Base-by-base conservation (phyloP, 1,284 basidiomycete genomes). In the Microbotryum intermedium region DNA sequence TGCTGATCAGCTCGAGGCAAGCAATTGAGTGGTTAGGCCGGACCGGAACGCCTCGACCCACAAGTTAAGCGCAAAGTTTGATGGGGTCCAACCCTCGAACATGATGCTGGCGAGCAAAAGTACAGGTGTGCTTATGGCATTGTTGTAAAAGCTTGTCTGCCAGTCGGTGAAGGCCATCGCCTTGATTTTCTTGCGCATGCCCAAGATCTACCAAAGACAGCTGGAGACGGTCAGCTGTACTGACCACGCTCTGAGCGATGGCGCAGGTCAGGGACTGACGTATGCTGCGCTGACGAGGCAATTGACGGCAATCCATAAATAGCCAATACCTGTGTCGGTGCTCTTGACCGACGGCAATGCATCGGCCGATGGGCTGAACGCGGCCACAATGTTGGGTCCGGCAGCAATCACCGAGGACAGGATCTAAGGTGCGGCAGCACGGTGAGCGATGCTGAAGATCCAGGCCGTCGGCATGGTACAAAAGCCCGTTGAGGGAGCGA, bases 291-390 rank as follows among this genome's bases (percentile, higher is more conserved):
- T 28, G 50, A 86, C 84, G 51, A 89, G 72, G 74, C 95, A 98
- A 76, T 99, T 99, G 61, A 87, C 70, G 59, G 89, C 76, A 92
- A 98, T 97, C 94, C 94, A 98, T 66, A 95, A 76, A 77, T 97
- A 97, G 25, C 95, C 94, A 44, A 85, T 77, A 18, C 49, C 50
- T 13, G 61, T 45, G 74, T 90, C 69, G 47, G 71, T 72, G 29
- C 68, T 61, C 28, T 51, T 51, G 11, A 25, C 50, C 18, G 34
- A 39, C 34, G 34, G 34, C 34, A 39, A 16, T n/a, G 25, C 50
- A n/a, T 25, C 20, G 21, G 50, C 50, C 21, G 50, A 28, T 4
- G 50, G 30, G 26, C 23, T 26, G 25, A 51, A 51, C 50, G 50
- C 50, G 20, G 50, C 50, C 25, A 30, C 26, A 30, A 51, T 51